A percentile compares a stretch with the other conserved stretches of the same genome.
phyloP scores from a whole-genome alignment of 2,329 filamentous ascomycete species.

The Teratosphaeria epicoccoides region DNA sequence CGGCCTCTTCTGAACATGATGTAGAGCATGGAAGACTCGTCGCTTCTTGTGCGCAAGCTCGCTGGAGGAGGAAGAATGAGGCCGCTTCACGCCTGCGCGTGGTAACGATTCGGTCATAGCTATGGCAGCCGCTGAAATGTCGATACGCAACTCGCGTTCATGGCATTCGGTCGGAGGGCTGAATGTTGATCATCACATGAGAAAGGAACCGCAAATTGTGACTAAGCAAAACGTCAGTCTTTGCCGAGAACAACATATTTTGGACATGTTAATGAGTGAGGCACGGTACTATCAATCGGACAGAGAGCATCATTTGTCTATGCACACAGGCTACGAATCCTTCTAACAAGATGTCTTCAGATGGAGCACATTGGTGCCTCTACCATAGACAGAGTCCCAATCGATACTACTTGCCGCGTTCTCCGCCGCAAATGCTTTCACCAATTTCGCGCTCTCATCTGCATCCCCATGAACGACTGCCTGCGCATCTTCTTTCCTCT shows the following conservation, averaged over 20 bases:
- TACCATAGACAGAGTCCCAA: constrained; percentile 66
- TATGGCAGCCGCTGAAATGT: background rate
- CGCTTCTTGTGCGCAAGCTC: constrained; percentile 9
- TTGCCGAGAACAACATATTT: background rate
- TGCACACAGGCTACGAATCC: too few relatives aligned
- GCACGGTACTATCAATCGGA: too few relatives aligned
- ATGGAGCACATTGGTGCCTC: constrained; percentile 75
- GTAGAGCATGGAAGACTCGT: constrained; percentile 15
- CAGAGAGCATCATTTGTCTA: too few relatives aligned
- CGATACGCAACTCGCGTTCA: background rate
- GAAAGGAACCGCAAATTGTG: background rate
- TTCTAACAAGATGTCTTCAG: constrained; percentile 22
- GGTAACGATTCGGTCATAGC: constrained; percentile 4
- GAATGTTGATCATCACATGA: too few relatives aligned
- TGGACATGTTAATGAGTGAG: too few relatives aligned
- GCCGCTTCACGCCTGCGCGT: constrained; percentile 8
- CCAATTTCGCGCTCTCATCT: constrained; percentile 54
- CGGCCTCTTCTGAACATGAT: constrained; percentile 20
- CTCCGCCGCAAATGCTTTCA: constrained; percentile 73
- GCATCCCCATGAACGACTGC: constrained; percentile 60
- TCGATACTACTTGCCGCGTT: constrained; percentile 62
- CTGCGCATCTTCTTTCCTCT: constrained; percentile 50
- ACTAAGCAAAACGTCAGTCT: background rate
- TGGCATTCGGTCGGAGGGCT: too few relatives aligned
- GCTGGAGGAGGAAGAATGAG: constrained; percentile 1